Evolutionary conservation across 768 basidiomycete species (phyloP).

Genomic region (Termitomyces sp.): DNA sequence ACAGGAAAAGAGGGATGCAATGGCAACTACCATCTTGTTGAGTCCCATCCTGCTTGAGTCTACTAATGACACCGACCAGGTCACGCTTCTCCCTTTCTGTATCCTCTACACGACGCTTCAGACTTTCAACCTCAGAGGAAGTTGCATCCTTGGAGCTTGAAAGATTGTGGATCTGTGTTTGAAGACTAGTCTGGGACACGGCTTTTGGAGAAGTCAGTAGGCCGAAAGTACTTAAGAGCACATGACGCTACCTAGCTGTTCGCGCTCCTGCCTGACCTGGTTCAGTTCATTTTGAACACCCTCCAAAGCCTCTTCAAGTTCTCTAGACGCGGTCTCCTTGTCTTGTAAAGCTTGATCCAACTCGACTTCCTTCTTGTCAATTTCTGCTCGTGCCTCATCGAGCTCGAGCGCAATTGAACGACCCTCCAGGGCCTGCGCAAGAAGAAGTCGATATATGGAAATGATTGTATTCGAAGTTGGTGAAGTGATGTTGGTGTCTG

Average conservation of each 20-base stretch:
- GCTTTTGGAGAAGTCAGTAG: conserved; percentile 27
- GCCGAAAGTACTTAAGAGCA: conserved; percentile 8
- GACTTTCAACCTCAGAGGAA: conserved; percentile 49
- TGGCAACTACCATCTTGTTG: conserved; percentile 64
- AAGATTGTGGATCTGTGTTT: conserved; percentile 51
- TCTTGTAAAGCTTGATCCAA: conserved; percentile 82
- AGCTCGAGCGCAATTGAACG: conserved; percentile 56
- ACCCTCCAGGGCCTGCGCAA: conserved; percentile 49
- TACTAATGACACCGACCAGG: conserved; percentile 75
- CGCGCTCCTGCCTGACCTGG: conserved; percentile 54
- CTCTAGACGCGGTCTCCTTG: conserved; percentile 54
- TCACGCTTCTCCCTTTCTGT: conserved; percentile 89
- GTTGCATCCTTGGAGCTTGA: conserved; percentile 57
- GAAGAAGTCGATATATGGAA: conserved; percentile 54
- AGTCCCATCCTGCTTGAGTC: conserved; percentile 68
- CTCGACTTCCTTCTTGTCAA: conserved; percentile 72
- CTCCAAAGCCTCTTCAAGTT: conserved; percentile 50
- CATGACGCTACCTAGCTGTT: conserved; percentile 48
- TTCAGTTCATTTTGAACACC: conserved; percentile 49
- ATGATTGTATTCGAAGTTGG: conserved; percentile 57
- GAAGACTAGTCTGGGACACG: conserved; percentile 38
- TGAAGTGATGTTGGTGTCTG: conserved; percentile 49
- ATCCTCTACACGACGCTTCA: conserved; percentile 63
- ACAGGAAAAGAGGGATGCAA: not conserved
- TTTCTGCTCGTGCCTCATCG: conserved; percentile 64